Evolutionary conservation across 805 yeast genomes (phyloP).

Genomic region (Ogataea trehalophila): DNA sequence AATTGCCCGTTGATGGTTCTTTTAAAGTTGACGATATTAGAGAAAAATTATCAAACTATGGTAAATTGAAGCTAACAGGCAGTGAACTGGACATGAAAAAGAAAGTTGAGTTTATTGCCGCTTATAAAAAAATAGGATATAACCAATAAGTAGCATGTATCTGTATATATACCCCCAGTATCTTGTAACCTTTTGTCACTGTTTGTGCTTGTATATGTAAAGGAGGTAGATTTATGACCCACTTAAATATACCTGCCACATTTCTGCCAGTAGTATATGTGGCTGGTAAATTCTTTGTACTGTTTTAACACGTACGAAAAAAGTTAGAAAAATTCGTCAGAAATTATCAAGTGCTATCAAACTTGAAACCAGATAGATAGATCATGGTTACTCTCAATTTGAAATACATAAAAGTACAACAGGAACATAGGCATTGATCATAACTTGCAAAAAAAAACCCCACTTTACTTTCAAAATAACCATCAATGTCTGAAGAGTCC

Average conservation of each 20-base stretch:
- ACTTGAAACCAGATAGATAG: too few relatives aligned
- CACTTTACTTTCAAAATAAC: background rate
- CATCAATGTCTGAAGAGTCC: constrained; percentile 13
- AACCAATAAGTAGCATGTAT: background rate
- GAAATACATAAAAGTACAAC: background rate
- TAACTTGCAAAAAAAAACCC: too few relatives aligned
- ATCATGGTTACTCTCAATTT: too few relatives aligned
- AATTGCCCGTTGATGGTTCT: constrained; percentile 3
- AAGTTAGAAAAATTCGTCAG: too few relatives aligned
- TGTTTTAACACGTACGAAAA: too few relatives aligned
- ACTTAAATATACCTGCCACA: too few relatives aligned
- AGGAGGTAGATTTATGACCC: too few relatives aligned
- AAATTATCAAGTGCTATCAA: too few relatives aligned
- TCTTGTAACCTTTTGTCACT: too few relatives aligned
- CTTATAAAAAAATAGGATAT: constrained; percentile 1
- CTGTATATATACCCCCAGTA: background rate
- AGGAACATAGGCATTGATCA: background rate
- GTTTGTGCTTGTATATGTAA: too few relatives aligned
- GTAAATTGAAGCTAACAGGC: constrained; percentile 47
- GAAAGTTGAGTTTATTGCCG: constrained; percentile 39
- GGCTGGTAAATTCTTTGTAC: too few relatives aligned
- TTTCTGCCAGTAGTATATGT: too few relatives aligned
- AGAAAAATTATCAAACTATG: constrained; percentile 35
- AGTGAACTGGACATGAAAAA: constrained; percentile 36
- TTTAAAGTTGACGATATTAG: constrained; percentile 14